phyloP scores from a whole-genome alignment of 805 yeast genomes.

The Yarrowia sp. region DNA sequence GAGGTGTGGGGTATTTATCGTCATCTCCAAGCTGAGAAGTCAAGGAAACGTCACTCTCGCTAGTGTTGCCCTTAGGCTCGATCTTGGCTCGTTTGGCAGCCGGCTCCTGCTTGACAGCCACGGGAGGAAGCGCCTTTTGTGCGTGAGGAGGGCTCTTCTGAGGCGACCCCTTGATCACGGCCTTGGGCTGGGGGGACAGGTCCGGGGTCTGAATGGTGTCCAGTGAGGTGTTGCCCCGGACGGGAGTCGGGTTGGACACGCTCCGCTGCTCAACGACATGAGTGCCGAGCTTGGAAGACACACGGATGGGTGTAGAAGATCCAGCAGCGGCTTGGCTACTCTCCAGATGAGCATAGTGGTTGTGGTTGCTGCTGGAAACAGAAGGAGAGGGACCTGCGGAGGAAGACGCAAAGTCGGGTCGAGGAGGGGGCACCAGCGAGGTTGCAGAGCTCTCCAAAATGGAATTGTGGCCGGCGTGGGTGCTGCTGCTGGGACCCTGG shows the following conservation, averaged over 20 bases:
- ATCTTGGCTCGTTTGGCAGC: too few species aligned
- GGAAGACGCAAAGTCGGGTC: conserved; percentile 13
- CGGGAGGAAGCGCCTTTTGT: not conserved
- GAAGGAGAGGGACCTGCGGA: not conserved
- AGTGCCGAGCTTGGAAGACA: not conserved
- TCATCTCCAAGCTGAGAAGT: too few species aligned
- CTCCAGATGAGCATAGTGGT: conserved; percentile 14
- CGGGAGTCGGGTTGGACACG: conserved; percentile 3
- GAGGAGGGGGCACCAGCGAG: conserved; percentile 11
- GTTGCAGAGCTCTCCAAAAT: conserved; percentile 18
- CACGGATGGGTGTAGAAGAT: conserved; percentile 8
- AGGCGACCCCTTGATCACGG: conserved; percentile 2
- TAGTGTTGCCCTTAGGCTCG: too few species aligned
- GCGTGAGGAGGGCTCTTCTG: conserved; percentile 13
- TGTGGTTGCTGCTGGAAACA: not conserved
- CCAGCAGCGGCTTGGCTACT: conserved; percentile 9
- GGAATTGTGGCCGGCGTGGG: conserved; percentile 11
- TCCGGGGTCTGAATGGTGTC: conserved; percentile 13
- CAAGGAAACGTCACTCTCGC: too few species aligned
- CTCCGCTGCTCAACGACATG: not conserved
- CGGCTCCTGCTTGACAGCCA: too few species aligned
- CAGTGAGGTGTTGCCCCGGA: conserved; percentile 6
- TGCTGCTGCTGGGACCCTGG: not conserved
- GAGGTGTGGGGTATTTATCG: not conserved
- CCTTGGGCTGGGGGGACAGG: conserved; percentile 23